Evolutionary conservation across 495 filamentous ascomycete species (phyloP).

Genomic region (Apiosordaria backusii): DNA sequence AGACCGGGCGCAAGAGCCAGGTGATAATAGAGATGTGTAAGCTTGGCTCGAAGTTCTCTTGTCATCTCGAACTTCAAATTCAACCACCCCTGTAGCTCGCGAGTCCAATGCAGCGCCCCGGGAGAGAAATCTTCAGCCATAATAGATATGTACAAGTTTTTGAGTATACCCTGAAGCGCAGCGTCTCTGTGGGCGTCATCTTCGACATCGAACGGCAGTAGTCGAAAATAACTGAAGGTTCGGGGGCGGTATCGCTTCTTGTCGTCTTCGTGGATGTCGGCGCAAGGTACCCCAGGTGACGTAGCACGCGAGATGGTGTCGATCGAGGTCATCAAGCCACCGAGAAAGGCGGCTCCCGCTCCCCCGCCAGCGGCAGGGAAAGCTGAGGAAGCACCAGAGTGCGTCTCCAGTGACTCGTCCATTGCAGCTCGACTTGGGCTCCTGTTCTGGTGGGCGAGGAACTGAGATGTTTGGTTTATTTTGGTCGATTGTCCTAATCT

Average conservation of each 20-base stretch:
- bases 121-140: slow-evolving; percentile 91
- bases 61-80: slow-evolving; percentile 95
- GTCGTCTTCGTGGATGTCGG: slow-evolving; percentile 35
- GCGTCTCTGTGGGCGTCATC: slow-evolving; percentile 66
- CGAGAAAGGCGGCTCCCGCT: slow-evolving; percentile 23
- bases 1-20: slow-evolving; percentile 87
- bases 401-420: slow-evolving; percentile 32
- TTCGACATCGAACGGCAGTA: slow-evolving; percentile 85
- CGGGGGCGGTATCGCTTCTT: slow-evolving; percentile 73
- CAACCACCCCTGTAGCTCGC: slow-evolving; percentile 93
- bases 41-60: slow-evolving; percentile 70
- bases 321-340: slow-evolving; percentile 26
- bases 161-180: slow-evolving; percentile 79
- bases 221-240: slow-evolving; percentile 86
- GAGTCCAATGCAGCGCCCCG: slow-evolving; percentile 93
- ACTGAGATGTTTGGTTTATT: background rate
- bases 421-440: slow-evolving; percentile 13
- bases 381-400: slow-evolving; percentile 17
- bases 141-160: slow-evolving; percentile 85
- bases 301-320: slow-evolving; percentile 50
- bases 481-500: background rate
- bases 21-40: slow-evolving; percentile 92
- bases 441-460: background rate
- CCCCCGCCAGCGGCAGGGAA: slow-evolving; percentile 26
- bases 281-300: slow-evolving; percentile 41